phyloP scores from a whole-genome alignment of 768 basidiomycete genomes.

The Pleurotus salmoneostramineus region DNA sequence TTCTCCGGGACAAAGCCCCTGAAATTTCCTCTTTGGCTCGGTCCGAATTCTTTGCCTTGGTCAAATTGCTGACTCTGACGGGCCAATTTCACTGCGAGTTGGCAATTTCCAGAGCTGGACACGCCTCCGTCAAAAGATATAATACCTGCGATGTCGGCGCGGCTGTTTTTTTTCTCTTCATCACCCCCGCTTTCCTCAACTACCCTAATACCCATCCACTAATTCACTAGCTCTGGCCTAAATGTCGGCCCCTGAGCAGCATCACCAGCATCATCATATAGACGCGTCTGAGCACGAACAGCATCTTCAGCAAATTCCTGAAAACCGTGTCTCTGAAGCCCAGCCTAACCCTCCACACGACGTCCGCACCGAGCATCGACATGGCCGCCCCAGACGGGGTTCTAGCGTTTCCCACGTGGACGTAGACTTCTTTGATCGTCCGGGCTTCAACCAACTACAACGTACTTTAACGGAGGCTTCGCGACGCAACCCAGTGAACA shows the following conservation, averaged over 20 bases:
- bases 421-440: slow-evolving; percentile 8
- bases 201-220: too few relatives aligned
- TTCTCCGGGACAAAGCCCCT: not conserved
- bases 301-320: not conserved
- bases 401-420: slow-evolving; percentile 2
- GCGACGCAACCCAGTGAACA: not conserved
- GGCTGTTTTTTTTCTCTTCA: not conserved
- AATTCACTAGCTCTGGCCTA: too few relatives aligned
- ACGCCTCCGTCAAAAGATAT: not conserved
- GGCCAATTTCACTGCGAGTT: not conserved
- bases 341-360: not conserved
- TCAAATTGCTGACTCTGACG: not conserved
- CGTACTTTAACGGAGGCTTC: not conserved
- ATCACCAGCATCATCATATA: not conserved
- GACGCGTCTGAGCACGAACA: not conserved
- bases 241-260: not conserved
- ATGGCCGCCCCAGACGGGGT: not conserved
- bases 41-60: not conserved
- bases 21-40: not conserved
- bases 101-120: not conserved
- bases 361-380: not conserved
- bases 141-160: not conserved
- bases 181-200: too few relatives aligned
- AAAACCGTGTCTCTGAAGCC: not conserved
- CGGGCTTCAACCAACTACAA: not conserved